A percentile compares a stretch with the other conserved stretches of the same genome.
These are phyloP conservation scores for Pseudogymnoascus sp. DNA, from an alignment of 2,329 filamentous ascomycete genomes.

Conservation along the genomic window DNA sequence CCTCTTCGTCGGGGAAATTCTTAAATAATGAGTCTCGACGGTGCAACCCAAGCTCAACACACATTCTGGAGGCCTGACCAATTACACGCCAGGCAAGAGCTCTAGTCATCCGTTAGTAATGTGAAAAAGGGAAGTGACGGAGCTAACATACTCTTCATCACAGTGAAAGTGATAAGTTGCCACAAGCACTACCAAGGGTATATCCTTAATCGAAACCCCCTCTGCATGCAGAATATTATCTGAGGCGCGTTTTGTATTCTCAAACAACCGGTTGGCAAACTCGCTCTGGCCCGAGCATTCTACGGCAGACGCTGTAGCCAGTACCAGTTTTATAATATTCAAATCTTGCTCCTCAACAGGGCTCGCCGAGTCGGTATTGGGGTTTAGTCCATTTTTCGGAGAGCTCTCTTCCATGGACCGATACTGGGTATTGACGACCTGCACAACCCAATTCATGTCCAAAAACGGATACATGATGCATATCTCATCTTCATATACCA, in stretches of 20 bases:
- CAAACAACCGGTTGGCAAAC: conserved; percentile 64
- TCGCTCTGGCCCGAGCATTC: conserved; percentile 75
- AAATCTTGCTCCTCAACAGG: conserved; percentile 55
- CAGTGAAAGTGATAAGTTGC: conserved; percentile 75
- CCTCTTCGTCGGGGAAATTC: conserved; percentile 59
- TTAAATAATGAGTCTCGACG: conserved; percentile 64
- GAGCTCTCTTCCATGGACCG: conserved; percentile 55
- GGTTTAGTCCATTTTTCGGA: conserved; percentile 19
- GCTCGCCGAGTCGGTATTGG: conserved; percentile 43
- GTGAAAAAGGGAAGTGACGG: not conserved
- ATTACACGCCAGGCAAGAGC: conserved; percentile 80
- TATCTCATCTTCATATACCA: conserved; percentile 81
- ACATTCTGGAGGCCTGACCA: conserved; percentile 73
- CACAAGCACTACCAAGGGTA: conserved; percentile 51
- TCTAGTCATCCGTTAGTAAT: conserved; percentile 11
- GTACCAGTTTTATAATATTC: conserved; percentile 71
- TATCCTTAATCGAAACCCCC: conserved; percentile 48
- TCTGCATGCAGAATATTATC: conserved; percentile 54
- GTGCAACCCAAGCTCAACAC: conserved; percentile 76
- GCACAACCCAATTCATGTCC: conserved; percentile 63
- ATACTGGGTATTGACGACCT: conserved; percentile 62
- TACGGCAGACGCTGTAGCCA: conserved; percentile 70
- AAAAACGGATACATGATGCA: conserved; percentile 88
- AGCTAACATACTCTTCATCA: conserved; percentile 57
- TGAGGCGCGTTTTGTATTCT: conserved; percentile 64